These are phyloP conservation scores for Solanum pimpinellifolium DNA, from an alignment of 257 asterid genomes.

Conservation along the genomic window DNA sequence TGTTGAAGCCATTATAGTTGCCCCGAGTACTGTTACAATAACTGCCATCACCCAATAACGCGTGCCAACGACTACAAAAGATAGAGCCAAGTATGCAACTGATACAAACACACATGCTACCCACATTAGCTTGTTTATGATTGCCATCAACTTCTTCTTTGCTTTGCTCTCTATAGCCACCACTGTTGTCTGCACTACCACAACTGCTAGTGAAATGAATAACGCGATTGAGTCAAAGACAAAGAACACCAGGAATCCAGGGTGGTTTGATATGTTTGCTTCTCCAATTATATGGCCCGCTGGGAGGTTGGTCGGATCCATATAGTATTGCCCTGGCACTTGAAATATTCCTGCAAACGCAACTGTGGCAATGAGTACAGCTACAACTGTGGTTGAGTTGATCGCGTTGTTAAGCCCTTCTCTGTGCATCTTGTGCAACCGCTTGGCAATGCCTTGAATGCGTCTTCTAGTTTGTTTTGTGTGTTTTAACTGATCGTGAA, in stretches of 20 bases:
- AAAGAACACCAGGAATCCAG: slow-evolving; percentile 27
- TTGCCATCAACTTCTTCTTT: slow-evolving; percentile 44
- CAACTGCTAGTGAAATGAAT: slow-evolving; percentile 40
- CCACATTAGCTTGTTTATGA: slow-evolving; percentile 49
- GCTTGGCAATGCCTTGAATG: slow-evolving; percentile 33
- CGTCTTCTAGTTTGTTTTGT: slow-evolving; percentile 31
- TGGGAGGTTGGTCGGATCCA: slow-evolving; percentile 15
- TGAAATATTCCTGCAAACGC: slow-evolving; percentile 44
- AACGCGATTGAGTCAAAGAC: slow-evolving; percentile 39
- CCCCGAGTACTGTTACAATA: slow-evolving; percentile 34
- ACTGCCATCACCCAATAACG: slow-evolving; percentile 26
- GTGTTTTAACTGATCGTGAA: slow-evolving; percentile 34
- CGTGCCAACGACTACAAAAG: slow-evolving; percentile 30
- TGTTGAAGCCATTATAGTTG: slow-evolving; percentile 32
- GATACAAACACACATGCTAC: slow-evolving; percentile 35
- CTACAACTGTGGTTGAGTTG: slow-evolving; percentile 42
- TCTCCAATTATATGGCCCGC: slow-evolving; percentile 29
- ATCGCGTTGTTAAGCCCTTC: slow-evolving; percentile 50
- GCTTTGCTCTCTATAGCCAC: slow-evolving; percentile 44
- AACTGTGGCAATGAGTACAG: slow-evolving; percentile 39
- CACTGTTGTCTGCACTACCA: slow-evolving; percentile 42
- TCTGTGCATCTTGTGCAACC: slow-evolving; percentile 31
- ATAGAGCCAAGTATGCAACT: slow-evolving; percentile 31
- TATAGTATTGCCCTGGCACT: slow-evolving; percentile 36
- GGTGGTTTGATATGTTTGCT: slow-evolving; percentile 28